Evolutionary conservation across 345 rosid genomes (phyloP), one percentile per base, ranked within the genome.

Genomic region (Crucihimalaya himalaica): DNA sequence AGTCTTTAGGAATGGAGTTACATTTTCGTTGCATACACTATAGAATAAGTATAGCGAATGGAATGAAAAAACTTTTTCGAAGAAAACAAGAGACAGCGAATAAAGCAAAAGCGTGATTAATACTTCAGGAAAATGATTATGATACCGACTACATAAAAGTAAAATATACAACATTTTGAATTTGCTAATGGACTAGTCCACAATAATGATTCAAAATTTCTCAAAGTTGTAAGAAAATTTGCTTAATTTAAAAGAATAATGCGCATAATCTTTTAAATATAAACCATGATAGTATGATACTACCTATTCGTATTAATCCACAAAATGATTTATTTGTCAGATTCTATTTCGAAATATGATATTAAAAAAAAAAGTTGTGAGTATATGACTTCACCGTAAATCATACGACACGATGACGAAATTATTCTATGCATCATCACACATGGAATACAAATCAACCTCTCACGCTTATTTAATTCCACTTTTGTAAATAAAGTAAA

Each of bases 391-490:
- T 59, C 68, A 76, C 59, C 75, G 29, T 70, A 76, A 70, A 69
- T 70, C 66, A 76, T 70, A 76, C 75, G 71, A 46, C 21, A 63
- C 39, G 11, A 39, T 70, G 80, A 76, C 75, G 67, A 71, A 47
- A 70, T 46, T 58, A 68, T 75, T 50, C 59, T 75, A 48, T 50
- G 21, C 9, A 35, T 35, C 12, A 35, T 35, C 53, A 72, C 56
- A 52, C 60, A 25, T 65, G 70, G 42, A 34, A 50, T 37, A 61
- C 70, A 53, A 43, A 63, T 43, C 28, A 63, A 63, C 63, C 42
- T 63, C 14, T 5, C 6, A 59, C 57, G 46, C 18, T 20, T 34
- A 10, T 37, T 52, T 12, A 25, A 5, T 13, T 31, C 45, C 23
- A 3, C 47, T 50, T 55, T 19, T 13, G 19, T 28, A 25, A 28